Percentiles rank a stretch among this genome's conserved stretches.
These are phyloP conservation scores for Fomitopsis schrenkii DNA, from an alignment of 1,284 basidiomycete genomes.

Conservation along the genomic window DNA sequence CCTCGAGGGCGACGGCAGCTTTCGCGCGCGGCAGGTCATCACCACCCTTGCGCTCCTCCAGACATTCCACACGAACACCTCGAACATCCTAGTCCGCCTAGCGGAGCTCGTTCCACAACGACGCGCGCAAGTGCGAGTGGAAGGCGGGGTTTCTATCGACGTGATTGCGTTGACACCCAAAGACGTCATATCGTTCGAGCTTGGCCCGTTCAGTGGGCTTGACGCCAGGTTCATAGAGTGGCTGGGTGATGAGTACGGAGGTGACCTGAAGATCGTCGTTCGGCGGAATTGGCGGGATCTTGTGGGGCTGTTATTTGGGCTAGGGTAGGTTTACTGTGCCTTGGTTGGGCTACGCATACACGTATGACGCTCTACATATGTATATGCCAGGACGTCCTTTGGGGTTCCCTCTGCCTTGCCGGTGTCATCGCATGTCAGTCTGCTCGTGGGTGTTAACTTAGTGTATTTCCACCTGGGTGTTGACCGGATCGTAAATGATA, in stretches of 20 bases:
- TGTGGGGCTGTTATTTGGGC: conserved; percentile 41
- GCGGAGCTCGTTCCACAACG: conserved; percentile 41
- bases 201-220: conserved; percentile 63
- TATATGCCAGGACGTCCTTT: no score
- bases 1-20: conserved; percentile 23
- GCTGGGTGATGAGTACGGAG: conserved; percentile 62
- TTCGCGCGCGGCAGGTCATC: conserved; percentile 41
- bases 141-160: conserved; percentile 18
- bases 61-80: conserved; percentile 68
- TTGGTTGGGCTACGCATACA: not conserved
- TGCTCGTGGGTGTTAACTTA: no score
- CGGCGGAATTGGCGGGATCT: conserved; percentile 49
- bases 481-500: no score
- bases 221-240: conserved; percentile 73
- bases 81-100: conserved; percentile 59
- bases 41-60: conserved; percentile 68
- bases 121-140: conserved; percentile 13
- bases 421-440: no score
- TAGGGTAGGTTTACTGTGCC: conserved; percentile 15
- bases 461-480: no score
- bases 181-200: conserved; percentile 63
- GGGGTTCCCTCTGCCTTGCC: no score
- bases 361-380: no score
- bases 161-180: conserved; percentile 43
- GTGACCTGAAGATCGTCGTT: conserved; percentile 38